Conservation (phyloP, 306 rosid species). For the Vigna angularis region DNA sequence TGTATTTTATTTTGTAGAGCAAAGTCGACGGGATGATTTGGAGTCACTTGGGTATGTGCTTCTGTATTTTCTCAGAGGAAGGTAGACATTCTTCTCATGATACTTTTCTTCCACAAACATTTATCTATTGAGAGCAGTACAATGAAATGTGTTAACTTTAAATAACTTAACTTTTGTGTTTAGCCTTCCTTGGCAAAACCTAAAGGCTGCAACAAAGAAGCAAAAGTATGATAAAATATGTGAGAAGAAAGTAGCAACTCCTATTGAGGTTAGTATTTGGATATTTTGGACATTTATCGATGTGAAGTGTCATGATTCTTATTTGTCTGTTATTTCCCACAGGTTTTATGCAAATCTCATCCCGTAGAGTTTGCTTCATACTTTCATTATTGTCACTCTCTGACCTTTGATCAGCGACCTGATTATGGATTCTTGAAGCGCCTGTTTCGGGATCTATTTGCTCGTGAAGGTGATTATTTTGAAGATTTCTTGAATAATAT, state of each 20-base stretch:
- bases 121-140: slow-evolving; percentile 15
- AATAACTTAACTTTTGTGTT: slow-evolving; percentile 39
- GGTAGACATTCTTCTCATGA: slow-evolving; percentile 54
- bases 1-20: slow-evolving; percentile 65
- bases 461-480: slow-evolving; percentile 76
- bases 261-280: slow-evolving; percentile 78
- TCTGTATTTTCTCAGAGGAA: slow-evolving; percentile 93
- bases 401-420: slow-evolving; percentile 95
- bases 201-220: slow-evolving; percentile 97
- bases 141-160: slow-evolving; percentile 32
- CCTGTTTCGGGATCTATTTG: slow-evolving; percentile 83
- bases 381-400: slow-evolving; percentile 92
- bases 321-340: slow-evolving; percentile 40
- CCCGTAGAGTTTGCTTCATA: slow-evolving; percentile 97
- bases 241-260: slow-evolving; percentile 95
- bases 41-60: slow-evolving; percentile 98
- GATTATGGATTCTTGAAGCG: slow-evolving; percentile 98
- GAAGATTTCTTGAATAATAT: neutral
- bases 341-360: slow-evolving; percentile 94
- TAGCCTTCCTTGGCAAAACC: slow-evolving; percentile 99
- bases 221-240: slow-evolving; percentile 97
- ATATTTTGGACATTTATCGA: neutral
- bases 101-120: slow-evolving; percentile 32
- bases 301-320: slow-evolving; percentile 12
- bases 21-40: slow-evolving; percentile 98